Percentiles rank a stretch among this genome's conserved stretches.
Conservation (phyloP, 1,284 basidiomycete genomes). For the Nidula niveotomentosa region DNA sequence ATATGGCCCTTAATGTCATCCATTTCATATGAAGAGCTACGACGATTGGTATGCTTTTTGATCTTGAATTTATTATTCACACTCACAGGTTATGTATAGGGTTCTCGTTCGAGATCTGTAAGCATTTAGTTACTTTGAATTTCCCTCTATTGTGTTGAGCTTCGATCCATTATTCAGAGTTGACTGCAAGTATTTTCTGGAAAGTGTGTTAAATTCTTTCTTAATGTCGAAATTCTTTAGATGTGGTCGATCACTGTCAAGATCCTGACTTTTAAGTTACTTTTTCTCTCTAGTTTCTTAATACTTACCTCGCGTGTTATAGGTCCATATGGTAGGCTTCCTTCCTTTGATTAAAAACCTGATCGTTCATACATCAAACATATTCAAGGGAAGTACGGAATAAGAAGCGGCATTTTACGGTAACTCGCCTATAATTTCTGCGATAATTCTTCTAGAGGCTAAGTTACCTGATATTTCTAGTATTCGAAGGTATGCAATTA, state of each 20-base stretch:
- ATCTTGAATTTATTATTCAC: not conserved
- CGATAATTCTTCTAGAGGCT: too few relatives aligned
- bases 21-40: slow-evolving; percentile 42
- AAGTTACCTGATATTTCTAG: too few relatives aligned
- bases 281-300: slow-evolving; percentile 9
- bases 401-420: slow-evolving; percentile 80
- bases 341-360: slow-evolving; percentile 13
- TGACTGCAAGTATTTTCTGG: too few relatives aligned
- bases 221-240: slow-evolving; percentile 62
- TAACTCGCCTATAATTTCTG: too few relatives aligned
- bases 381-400: slow-evolving; percentile 78
- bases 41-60: slow-evolving; percentile 32
- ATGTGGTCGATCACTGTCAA: slow-evolving; percentile 63
- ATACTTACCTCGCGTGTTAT: slow-evolving; percentile 14
- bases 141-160: not conserved
- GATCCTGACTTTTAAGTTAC: slow-evolving; percentile 73
- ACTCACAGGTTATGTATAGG: slow-evolving; percentile 36
- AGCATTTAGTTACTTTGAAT: slow-evolving; percentile 24
- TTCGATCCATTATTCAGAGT: too few relatives aligned
- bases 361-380: slow-evolving; percentile 4
- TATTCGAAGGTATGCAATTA: slow-evolving; percentile 73
- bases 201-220: not conserved
- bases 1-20: too few relatives aligned
- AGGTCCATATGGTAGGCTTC: slow-evolving; percentile 38
- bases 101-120: slow-evolving; percentile 76